These are phyloP conservation scores for Lepraria neglecta DNA, from an alignment of 495 filamentous ascomycete species.

Conservation along the genomic window DNA sequence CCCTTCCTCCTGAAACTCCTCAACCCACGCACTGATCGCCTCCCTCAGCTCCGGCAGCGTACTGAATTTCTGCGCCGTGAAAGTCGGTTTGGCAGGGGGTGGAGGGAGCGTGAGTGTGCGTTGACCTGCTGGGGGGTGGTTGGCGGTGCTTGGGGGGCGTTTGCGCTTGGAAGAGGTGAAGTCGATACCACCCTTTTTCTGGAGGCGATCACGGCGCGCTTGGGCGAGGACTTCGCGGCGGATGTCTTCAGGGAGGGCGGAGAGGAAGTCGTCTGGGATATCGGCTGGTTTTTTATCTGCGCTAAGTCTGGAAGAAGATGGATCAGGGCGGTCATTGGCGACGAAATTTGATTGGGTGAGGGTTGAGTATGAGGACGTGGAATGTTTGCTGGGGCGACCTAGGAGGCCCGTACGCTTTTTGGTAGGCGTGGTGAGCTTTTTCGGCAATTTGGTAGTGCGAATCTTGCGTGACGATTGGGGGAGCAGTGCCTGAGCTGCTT, in stretches of 20 bases:
- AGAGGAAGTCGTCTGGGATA: slow-evolving; percentile 65
- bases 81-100: slow-evolving; percentile 51
- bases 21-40: slow-evolving; percentile 61
- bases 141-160: slow-evolving; percentile 11
- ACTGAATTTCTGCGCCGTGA: slow-evolving; percentile 57
- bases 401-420: slow-evolving; percentile 50
- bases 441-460: slow-evolving; percentile 39
- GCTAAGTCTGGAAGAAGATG: not conserved
- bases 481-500: slow-evolving; percentile 41
- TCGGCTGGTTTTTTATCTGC: slow-evolving; percentile 31
- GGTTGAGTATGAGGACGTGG: slow-evolving; percentile 37
- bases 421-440: slow-evolving; percentile 49
- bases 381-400: slow-evolving; percentile 41
- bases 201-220: slow-evolving; percentile 52
- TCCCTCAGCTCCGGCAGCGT: slow-evolving; percentile 50
- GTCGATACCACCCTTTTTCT: slow-evolving; percentile 39
- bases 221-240: slow-evolving; percentile 70
- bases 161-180: slow-evolving; percentile 22
- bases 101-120: slow-evolving; percentile 45
- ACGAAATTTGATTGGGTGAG: slow-evolving; percentile 64
- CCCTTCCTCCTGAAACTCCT: slow-evolving; percentile 57
- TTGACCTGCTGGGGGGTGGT: slow-evolving; percentile 30
- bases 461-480: slow-evolving; percentile 55
- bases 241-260: slow-evolving; percentile 75
- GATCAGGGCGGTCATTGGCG: slow-evolving; percentile 25